These are phyloP conservation scores for Neurospora pannonica DNA, from an alignment of 495 filamentous ascomycete genomes.

Conservation along the genomic window DNA sequence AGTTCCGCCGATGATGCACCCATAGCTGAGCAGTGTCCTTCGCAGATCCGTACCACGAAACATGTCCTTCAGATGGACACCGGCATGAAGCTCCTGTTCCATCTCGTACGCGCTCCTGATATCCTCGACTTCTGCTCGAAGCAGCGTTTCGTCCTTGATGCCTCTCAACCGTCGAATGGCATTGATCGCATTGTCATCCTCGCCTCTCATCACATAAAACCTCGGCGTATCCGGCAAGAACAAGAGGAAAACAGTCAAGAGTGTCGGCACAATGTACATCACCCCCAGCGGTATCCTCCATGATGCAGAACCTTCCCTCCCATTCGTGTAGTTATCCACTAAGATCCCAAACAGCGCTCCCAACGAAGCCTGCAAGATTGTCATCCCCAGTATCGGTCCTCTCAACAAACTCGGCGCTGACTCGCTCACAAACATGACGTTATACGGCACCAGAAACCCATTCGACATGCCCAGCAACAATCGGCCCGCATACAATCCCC, in stretches of 20 bases:
- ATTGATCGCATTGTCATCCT: conserved; percentile 20
- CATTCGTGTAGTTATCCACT: conserved; percentile 39
- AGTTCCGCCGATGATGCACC: conserved; percentile 13
- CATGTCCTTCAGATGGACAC: conserved; percentile 19
- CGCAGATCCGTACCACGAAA: conserved; percentile 20
- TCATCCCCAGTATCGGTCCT: conserved; percentile 38
- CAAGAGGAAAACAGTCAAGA: conserved; percentile 36
- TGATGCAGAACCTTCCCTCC: conserved; percentile 17
- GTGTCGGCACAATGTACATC: conserved; percentile 41
- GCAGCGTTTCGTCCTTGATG: conserved; percentile 17
- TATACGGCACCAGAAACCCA: conserved; percentile 38
- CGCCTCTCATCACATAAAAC: conserved; percentile 29
- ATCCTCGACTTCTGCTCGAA: conserved; percentile 21
- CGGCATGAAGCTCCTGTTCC: conserved; percentile 18
- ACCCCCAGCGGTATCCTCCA: conserved; percentile 47
- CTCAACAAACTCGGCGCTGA: conserved; percentile 28
- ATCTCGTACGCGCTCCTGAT: conserved; percentile 17
- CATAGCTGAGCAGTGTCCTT: conserved; percentile 21
- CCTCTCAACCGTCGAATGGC: conserved; percentile 21
- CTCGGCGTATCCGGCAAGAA: conserved; percentile 50
- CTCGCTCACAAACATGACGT: conserved; percentile 35
- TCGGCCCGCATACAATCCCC: conserved; percentile 34
- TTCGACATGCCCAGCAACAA: conserved; percentile 38
- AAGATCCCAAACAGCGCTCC: conserved; percentile 47
- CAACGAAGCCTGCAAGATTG: conserved; percentile 40